Base-by-base conservation (phyloP, 768 basidiomycete genomes). In the Boletus sp. region DNA sequence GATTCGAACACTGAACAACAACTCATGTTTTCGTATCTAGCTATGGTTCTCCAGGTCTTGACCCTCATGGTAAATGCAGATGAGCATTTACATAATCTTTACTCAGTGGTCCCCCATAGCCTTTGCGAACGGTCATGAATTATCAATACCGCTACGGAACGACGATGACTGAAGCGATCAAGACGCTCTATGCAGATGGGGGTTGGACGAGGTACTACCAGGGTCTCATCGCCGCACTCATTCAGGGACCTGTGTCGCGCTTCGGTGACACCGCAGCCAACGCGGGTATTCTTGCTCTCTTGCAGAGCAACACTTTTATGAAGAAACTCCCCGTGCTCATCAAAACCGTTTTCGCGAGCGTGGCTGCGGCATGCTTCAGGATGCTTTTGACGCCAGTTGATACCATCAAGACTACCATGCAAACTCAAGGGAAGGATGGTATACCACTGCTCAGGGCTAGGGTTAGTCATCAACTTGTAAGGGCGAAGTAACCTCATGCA, bases 201-300 rank as follows among this genome's bases (percentile, higher is more conserved):
- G 91, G 92, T 9, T 87, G 80, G 75, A 74, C 80, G 35, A 81
- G 95, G 40, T 97, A 88, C 71, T 98, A 97, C 70, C 86, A 90
- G 59, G 96, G 96, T 7, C 80, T 98, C 34, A 64, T 70, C 0
- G 90, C 94, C 1, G 96, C 95, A 1, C 83, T 95, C 53, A 61
- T 98, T 47, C 95, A 91, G 72, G 95, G 88, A 41, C 88, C 88
- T 0, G 75, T 88, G 9, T 77, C 88, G 5, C 84, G 96, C 13
- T 98, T 98, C 67, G 94, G 93, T 0, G 96, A 98, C 70, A 98
- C 96, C 3, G 93, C 93, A 1, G 92, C 95, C 21, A 97, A 98
- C 67, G 91, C 81, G 0, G 95, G 93, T 9, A 93, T 97, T 55
- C 78, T 96, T 21, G 93, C 93, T 1, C 77, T 98, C 3, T 77